Percentiles rank a stretch among this genome's conserved stretches.
Conservation (phyloP, 495 filamentous ascomycete genomes). For the Annulohypoxylon stygium region DNA sequence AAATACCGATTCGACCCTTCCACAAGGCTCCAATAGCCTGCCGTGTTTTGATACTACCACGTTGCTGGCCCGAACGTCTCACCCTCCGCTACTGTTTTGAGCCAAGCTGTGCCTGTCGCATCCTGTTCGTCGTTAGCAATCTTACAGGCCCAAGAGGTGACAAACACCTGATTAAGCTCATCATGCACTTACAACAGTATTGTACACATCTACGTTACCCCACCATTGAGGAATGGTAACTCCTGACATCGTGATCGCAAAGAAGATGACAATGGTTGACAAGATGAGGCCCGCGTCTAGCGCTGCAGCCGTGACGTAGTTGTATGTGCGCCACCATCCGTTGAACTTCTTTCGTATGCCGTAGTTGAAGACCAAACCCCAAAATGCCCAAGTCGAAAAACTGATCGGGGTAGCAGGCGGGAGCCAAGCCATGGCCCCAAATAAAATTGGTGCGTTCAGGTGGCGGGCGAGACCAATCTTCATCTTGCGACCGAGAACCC, state of each 20-base stretch:
- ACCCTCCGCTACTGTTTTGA: slow-evolving; percentile 54
- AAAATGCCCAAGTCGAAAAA: slow-evolving; percentile 70
- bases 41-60: slow-evolving; percentile 36
- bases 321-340: slow-evolving; percentile 72
- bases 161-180: not conserved
- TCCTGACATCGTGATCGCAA: slow-evolving; percentile 57
- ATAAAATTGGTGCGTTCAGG: slow-evolving; percentile 69
- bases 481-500: slow-evolving; percentile 64
- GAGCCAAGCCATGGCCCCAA: slow-evolving; percentile 68
- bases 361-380: slow-evolving; percentile 70
- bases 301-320: slow-evolving; percentile 74
- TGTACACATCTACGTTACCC: slow-evolving; percentile 60
- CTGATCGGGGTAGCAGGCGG: slow-evolving; percentile 71
- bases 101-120: slow-evolving; percentile 46
- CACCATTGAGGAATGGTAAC: slow-evolving; percentile 62
- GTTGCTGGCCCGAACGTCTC: slow-evolving; percentile 54
- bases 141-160: not conserved
- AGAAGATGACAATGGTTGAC: slow-evolving; percentile 62
- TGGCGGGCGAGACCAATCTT: slow-evolving; percentile 61
- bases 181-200: slow-evolving; percentile 48
- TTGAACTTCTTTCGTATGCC: slow-evolving; percentile 62
- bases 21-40: not conserved
- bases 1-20: not conserved
- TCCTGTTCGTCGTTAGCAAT: slow-evolving; percentile 47
- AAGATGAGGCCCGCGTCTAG: slow-evolving; percentile 61